Percentiles rank a stretch among this genome's conserved stretches.
These are phyloP conservation scores for Trametes villosa DNA, from an alignment of 768 basidiomycete species.

Conservation along the genomic window DNA sequence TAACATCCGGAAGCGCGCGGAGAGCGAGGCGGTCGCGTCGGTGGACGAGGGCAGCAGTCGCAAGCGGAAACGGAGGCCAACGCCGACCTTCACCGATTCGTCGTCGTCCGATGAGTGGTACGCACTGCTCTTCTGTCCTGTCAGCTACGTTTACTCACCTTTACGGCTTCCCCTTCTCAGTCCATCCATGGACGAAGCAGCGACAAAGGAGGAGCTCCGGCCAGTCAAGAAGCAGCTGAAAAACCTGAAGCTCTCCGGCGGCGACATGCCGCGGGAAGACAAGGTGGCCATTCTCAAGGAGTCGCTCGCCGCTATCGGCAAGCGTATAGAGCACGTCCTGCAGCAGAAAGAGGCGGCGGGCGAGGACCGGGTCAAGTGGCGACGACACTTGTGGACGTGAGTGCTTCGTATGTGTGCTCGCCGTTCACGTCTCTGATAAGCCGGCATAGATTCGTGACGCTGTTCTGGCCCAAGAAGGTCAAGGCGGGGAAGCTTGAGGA, in stretches of 20 bases:
- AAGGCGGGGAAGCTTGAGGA: constrained; percentile 92
- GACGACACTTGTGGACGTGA: constrained; percentile 95
- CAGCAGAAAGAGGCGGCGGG: constrained; percentile 75
- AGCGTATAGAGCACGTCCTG: constrained; percentile 86
- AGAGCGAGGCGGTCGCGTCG: constrained; percentile 83
- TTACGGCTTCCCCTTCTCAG: constrained; percentile 41
- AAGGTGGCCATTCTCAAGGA: constrained; percentile 97
- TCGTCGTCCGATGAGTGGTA: constrained; percentile 92
- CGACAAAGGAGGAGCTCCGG: constrained; percentile 92
- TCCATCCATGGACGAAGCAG: constrained; percentile 92
- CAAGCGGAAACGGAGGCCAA: constrained; percentile 91
- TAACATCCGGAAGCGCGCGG: constrained; percentile 74
- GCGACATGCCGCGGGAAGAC: constrained; percentile 92
- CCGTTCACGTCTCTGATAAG: background rate
- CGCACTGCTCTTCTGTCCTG: constrained; percentile 39
- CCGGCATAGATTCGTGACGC: constrained; percentile 77
- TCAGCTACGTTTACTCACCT: constrained; percentile 13
- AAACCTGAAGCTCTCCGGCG: constrained; percentile 92
- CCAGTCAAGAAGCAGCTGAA: constrained; percentile 99
- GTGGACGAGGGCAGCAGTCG: constrained; percentile 65
- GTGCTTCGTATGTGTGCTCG: constrained; percentile 39
- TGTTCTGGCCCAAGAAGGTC: constrained; percentile 98
- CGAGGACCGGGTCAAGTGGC: constrained; percentile 85
- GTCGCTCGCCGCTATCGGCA: constrained; percentile 91
- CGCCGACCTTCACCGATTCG: constrained; percentile 95